Percentiles rank a stretch among this genome's conserved stretches.
Conservation (phyloP, 1,139 yeast genomes). For the Yamadazyma conglobata region DNA sequence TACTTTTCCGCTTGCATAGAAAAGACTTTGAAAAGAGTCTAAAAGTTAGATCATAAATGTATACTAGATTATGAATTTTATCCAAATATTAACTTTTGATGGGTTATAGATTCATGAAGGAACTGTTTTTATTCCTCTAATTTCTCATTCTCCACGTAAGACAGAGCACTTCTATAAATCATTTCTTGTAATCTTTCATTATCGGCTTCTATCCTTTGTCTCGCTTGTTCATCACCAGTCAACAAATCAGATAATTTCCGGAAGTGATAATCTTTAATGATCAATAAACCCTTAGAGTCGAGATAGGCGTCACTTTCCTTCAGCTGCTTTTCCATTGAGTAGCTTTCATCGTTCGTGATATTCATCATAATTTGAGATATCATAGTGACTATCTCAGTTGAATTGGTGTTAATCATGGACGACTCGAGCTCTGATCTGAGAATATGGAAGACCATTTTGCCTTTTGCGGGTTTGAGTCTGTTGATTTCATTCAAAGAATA, state of each 20-base stretch:
- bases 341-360: slow-evolving; percentile 20
- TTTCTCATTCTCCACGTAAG: slow-evolving; percentile 33
- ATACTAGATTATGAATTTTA: no score
- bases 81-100: no score
- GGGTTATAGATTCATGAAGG: no score
- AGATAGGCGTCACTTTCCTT: slow-evolving; percentile 17
- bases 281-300: slow-evolving; percentile 12
- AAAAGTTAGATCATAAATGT: no score
- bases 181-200: slow-evolving; percentile 30
- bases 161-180: slow-evolving; percentile 39
- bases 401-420: slow-evolving; percentile 28
- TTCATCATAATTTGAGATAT: slow-evolving; percentile 27
- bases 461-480: slow-evolving; percentile 28
- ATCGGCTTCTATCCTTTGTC: slow-evolving; percentile 20
- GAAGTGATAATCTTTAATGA: slow-evolving; percentile 17
- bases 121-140: slow-evolving; percentile 32
- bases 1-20: slow-evolving; percentile 60
- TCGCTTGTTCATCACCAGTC: slow-evolving; percentile 14
- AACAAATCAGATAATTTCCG: slow-evolving; percentile 13
- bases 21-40: slow-evolving; percentile 51
- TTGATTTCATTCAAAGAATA: slow-evolving; percentile 45
- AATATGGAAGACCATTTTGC: slow-evolving; percentile 46
- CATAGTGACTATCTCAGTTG: slow-evolving; percentile 26
- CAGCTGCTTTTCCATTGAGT: slow-evolving; percentile 17
- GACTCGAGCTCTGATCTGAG: slow-evolving; percentile 39